Evolutionary conservation across 179 eudicot genomes (phyloP).

Genomic region (Gypsophila paniculata): DNA sequence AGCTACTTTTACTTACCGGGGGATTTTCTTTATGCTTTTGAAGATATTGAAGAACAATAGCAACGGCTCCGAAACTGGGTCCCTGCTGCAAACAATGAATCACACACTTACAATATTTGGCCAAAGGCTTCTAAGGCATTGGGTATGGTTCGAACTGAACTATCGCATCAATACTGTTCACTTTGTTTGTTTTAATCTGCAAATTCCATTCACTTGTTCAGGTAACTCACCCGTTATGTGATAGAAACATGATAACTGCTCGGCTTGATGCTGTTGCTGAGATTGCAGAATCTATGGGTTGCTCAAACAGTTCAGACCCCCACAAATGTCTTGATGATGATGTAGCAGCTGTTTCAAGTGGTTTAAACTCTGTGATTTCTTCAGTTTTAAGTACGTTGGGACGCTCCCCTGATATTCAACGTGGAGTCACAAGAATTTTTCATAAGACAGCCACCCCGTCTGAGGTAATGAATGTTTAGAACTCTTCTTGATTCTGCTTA

Average conservation of each 20-base stretch:
- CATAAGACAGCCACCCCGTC: constrained; percentile 82
- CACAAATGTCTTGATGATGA: constrained; percentile 23
- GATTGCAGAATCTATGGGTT: constrained; percentile 69
- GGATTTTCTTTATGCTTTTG: constrained; percentile 4
- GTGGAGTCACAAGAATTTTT: constrained; percentile 88
- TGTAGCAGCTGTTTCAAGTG: constrained; percentile 36
- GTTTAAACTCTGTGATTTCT: constrained; percentile 50
- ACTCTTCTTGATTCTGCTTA: neutral
- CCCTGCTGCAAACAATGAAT: constrained; percentile 76
- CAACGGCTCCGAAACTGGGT: constrained; percentile 77
- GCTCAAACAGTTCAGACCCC: constrained; percentile 32
- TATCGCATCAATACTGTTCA: constrained; percentile 8
- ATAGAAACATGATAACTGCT: constrained; percentile 66
- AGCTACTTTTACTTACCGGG: neutral
- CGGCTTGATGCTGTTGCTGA: constrained; percentile 92
- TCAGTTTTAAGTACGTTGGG: constrained; percentile 64
- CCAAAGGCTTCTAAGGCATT: constrained; percentile 82
- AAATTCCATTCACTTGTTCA: constrained; percentile 26
- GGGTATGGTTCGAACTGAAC: constrained; percentile 48
- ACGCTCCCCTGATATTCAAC: constrained; percentile 75
- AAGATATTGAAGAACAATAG: constrained; percentile 74
- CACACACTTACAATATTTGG: constrained; percentile 79
- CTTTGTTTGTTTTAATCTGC: constrained; percentile 21
- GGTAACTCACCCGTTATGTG: constrained; percentile 91
- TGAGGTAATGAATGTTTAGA: constrained; percentile 48